Conservation (phyloP, 768 basidiomycete genomes). For the Mycena floridula region DNA sequence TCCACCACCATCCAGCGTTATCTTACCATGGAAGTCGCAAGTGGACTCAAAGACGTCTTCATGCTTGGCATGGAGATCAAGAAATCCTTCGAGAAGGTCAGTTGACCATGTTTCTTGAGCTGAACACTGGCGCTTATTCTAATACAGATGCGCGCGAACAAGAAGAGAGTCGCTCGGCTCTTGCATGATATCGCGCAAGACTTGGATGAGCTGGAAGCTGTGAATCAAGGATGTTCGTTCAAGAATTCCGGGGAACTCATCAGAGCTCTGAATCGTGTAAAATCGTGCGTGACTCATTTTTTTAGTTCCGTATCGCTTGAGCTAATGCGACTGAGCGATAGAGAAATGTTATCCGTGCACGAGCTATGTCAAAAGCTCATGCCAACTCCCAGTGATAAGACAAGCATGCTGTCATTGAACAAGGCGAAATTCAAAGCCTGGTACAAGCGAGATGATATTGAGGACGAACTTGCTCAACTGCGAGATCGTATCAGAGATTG, state of each 20-base stretch:
- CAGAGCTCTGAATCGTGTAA: not conserved
- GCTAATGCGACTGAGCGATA: not conserved
- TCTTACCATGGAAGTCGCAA: no score
- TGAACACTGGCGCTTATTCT: no score
- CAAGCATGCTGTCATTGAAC: not conserved
- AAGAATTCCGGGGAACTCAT: not conserved
- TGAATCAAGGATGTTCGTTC: not conserved
- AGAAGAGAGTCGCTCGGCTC: no score
- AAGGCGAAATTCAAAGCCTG: constrained; percentile 5
- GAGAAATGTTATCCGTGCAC: not conserved
- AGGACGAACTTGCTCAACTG: constrained; percentile 2
- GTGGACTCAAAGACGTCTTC: no score
- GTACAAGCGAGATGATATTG: constrained; percentile 8
- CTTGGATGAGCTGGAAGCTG: not conserved
- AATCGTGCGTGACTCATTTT: not conserved
- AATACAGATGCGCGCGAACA: no score
- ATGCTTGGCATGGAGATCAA: no score
- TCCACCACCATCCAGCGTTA: no score
- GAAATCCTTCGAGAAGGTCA: no score
- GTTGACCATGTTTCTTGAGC: no score
- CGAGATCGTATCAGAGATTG: constrained; percentile 8
- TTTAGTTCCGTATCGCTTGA: not conserved
- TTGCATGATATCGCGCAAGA: no score
- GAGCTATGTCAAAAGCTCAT: not conserved
- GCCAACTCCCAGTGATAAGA: no score